phyloP scores from a whole-genome alignment of 2,329 filamentous ascomycete genomes.

The Xylariomycetidae sp. region DNA sequence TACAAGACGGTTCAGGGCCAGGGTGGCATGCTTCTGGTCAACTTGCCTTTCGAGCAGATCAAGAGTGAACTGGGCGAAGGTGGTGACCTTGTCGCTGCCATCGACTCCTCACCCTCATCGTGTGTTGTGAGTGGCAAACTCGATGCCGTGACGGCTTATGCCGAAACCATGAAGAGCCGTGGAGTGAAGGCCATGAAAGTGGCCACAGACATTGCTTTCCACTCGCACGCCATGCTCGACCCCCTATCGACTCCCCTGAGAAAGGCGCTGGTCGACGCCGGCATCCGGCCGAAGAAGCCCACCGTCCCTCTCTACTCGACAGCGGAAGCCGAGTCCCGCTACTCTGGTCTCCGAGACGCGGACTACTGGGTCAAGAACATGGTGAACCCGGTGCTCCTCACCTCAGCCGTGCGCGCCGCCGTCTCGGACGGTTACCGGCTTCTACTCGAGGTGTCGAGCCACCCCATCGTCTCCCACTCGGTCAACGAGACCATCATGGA shows the following conservation, averaged over 20 bases:
- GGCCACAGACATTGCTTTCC: conserved; percentile 35
- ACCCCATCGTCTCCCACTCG: conserved; percentile 36
- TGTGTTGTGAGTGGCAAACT: conserved; percentile 6
- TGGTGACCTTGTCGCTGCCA: conserved; percentile 4
- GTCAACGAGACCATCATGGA: conserved; percentile 32
- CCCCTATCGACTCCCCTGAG: conserved; percentile 24
- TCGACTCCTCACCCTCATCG: conserved; percentile 8
- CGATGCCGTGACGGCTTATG: conserved; percentile 21
- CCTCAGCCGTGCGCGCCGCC: conserved; percentile 24
- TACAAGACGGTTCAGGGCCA: conserved; percentile 9
- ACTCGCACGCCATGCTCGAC: conserved; percentile 29
- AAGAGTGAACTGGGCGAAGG: conserved; percentile 14
- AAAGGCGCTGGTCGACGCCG: conserved; percentile 14
- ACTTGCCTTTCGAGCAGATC: conserved; percentile 24
- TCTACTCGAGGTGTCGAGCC: conserved; percentile 36
- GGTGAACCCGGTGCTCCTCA: conserved; percentile 30
- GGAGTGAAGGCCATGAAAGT: conserved; percentile 28
- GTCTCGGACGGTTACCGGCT: conserved; percentile 30
- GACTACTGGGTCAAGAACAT: conserved; percentile 36
- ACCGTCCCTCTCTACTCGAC: conserved; percentile 31
- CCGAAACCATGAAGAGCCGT: conserved; percentile 19
- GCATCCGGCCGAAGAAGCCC: conserved; percentile 13
- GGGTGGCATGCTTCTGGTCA: conserved; percentile 26
- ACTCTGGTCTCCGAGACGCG: conserved; percentile 16
- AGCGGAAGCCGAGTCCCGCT: conserved; percentile 21